Conservation (phyloP, 345 rosid genomes). For the Nasturtium officinale region DNA sequence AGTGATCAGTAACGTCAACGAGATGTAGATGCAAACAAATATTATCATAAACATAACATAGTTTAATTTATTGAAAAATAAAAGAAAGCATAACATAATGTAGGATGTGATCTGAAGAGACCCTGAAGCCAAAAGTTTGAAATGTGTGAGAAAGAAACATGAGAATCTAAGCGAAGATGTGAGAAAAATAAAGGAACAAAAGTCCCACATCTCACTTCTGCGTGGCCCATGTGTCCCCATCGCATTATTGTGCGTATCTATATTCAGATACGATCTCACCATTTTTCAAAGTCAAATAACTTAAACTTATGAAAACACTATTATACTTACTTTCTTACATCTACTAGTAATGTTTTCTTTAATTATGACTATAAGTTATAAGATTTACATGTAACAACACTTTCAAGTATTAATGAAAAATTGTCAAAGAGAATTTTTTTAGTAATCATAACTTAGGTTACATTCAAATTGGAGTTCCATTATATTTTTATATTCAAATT, state of each 20-base stretch:
- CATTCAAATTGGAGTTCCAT: no score
- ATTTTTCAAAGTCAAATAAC: slow-evolving; percentile 37
- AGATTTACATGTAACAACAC: slow-evolving; percentile 2
- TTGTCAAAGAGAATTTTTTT: background rate
- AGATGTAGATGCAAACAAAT: slow-evolving; percentile 12
- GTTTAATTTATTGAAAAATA: background rate
- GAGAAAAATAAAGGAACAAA: slow-evolving; percentile 37
- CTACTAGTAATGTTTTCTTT: background rate
- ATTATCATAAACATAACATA: background rate
- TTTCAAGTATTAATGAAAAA: background rate
- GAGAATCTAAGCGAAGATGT: slow-evolving; percentile 33
- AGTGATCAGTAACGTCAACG: slow-evolving; percentile 18
- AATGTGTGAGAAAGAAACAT: slow-evolving; percentile 34
- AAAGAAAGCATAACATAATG: background rate
- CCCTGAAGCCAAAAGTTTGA: slow-evolving; percentile 27
- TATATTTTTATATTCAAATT: background rate
- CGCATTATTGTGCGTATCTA: slow-evolving; percentile 42
- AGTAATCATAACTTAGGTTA: background rate
- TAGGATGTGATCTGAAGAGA: slow-evolving; percentile 24
- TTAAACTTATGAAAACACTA: background rate
- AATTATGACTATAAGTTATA: background rate
- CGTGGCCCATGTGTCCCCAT: slow-evolving; percentile 35
- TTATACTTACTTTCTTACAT: slow-evolving; percentile 8
- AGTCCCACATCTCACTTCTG: slow-evolving; percentile 30
- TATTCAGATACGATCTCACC: slow-evolving; percentile 36